Percentiles rank a stretch among this genome's conserved stretches.
Evolutionary conservation across 441 rosid genomes (phyloP).

Genomic region (Gossypium armourianum): DNA sequence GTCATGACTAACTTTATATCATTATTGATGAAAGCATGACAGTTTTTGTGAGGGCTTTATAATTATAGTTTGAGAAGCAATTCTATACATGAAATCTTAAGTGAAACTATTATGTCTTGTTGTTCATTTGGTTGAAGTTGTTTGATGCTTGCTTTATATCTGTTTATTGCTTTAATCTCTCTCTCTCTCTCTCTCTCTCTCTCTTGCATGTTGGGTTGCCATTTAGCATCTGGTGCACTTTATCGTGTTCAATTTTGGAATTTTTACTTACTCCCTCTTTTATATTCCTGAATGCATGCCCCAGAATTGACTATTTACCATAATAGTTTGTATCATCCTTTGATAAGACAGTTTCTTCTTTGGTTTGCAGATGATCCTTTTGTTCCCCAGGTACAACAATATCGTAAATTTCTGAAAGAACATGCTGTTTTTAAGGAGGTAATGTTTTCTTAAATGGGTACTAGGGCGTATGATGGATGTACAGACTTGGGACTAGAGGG

Average conservation of each 20-base stretch:
- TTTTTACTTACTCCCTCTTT: background rate
- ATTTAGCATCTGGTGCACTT: background rate
- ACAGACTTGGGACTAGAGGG: background rate
- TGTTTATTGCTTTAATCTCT: background rate
- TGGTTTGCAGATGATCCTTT: conserved; percentile 77
- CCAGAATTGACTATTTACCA: background rate
- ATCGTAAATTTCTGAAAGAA: conserved; percentile 76
- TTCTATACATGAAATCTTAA: background rate
- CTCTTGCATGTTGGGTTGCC: background rate
- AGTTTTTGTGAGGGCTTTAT: background rate
- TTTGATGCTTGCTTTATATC: background rate
- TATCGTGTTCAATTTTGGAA: background rate
- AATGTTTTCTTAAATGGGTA: conserved; percentile 21
- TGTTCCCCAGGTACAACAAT: conserved; percentile 58
- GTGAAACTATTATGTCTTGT: background rate
- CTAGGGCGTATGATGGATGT: conserved; percentile 1
- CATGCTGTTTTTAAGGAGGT: conserved; percentile 96
- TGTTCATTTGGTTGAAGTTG: background rate
- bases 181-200: background rate
- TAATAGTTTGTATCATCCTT: background rate
- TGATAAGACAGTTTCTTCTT: background rate
- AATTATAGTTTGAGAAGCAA: background rate
- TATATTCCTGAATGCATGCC: background rate
- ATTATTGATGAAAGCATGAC: background rate
- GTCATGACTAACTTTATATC: background rate